phyloP scores from a whole-genome alignment of 495 filamentous ascomycete species.

The Penicillium verhagenii region DNA sequence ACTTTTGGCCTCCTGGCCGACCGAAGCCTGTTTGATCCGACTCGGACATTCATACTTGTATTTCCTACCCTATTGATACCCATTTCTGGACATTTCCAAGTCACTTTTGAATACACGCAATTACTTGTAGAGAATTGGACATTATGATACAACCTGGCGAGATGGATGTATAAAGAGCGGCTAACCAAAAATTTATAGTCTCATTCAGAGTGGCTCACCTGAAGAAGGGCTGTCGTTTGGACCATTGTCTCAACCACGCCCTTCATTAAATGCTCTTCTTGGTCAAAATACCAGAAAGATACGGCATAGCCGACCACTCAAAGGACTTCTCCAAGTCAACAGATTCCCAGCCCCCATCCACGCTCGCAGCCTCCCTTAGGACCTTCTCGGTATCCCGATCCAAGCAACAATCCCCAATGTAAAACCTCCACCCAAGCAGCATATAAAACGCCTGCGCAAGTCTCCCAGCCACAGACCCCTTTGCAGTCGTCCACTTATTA shows the following conservation, averaged over 20 bases:
- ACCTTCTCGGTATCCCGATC: conserved; percentile 53
- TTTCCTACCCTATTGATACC: neutral
- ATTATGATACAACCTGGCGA: no score
- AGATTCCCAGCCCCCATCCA: conserved; percentile 54
- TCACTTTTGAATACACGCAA: no score
- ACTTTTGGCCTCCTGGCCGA: conserved; percentile 49
- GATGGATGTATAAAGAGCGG: no score
- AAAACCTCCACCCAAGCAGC: conserved; percentile 39
- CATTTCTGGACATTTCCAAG: neutral
- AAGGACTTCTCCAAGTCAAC: conserved; percentile 52
- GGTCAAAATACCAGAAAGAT: conserved; percentile 54
- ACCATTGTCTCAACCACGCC: neutral
- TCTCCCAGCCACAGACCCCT: conserved; percentile 53
- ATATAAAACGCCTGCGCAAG: conserved; percentile 31
- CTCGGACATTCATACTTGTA: neutral
- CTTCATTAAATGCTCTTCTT: conserved; percentile 23
- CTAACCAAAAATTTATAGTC: no score
- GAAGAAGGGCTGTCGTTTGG: no score
- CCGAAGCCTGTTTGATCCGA: conserved; percentile 29
- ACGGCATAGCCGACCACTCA: conserved; percentile 50
- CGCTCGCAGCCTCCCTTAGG: conserved; percentile 43
- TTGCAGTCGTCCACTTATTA: conserved; percentile 42
- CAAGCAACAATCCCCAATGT: conserved; percentile 60
- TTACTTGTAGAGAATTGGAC: no score
- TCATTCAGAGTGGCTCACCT: no score